phyloP scores from a whole-genome alignment of 495 filamentous ascomycete genomes.

The Podospora sp. region DNA sequence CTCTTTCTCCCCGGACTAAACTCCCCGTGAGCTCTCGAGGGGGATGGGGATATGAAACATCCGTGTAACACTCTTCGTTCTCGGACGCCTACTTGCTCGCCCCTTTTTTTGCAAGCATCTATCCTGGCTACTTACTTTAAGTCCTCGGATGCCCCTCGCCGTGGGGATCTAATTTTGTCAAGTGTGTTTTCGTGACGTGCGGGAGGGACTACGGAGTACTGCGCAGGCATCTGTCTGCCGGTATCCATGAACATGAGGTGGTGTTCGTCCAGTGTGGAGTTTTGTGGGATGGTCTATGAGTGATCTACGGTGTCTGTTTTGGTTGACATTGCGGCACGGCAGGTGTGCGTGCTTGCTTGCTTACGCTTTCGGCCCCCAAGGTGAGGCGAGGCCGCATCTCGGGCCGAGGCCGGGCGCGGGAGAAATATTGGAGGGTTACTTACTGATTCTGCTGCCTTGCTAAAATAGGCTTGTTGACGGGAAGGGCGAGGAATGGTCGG shows the following conservation, averaged over 20 bases:
- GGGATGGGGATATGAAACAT: not conserved
- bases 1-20: not conserved
- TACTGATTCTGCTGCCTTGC: too few relatives aligned
- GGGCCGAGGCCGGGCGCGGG: not conserved
- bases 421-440: too few relatives aligned
- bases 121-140: not conserved
- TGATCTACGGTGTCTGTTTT: not conserved
- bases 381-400: not conserved
- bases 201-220: not conserved
- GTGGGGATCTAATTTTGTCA: not conserved
- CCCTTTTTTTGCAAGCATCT: too few relatives aligned
- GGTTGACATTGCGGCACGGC: not conserved
- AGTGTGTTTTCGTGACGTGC: not conserved
- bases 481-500: not conserved
- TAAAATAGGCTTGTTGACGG: not conserved
- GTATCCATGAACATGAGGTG: not conserved
- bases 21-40: not conserved
- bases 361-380: not conserved
- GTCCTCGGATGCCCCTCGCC: not conserved
- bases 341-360: not conserved
- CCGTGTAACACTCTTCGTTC: not conserved
- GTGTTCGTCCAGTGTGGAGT: too few relatives aligned
- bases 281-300: not conserved
- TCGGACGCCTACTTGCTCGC: too few relatives aligned
- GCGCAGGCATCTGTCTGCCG: not conserved